phyloP scores from a whole-genome alignment of 2,329 filamentous ascomycete genomes.

The Diplodia seriata region DNA sequence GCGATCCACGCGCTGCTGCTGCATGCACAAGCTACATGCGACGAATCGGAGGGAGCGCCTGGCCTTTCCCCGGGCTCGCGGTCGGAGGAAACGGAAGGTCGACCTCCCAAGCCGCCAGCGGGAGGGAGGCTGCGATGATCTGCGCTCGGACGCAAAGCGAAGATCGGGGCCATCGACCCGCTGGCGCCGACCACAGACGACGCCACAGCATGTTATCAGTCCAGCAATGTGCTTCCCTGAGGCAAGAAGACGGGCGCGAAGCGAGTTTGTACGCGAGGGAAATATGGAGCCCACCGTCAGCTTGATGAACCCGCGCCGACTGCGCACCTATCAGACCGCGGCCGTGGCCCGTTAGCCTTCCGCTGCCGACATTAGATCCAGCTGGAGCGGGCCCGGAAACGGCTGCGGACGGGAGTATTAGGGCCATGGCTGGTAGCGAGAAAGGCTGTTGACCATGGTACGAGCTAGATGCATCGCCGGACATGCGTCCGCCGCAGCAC shows the following conservation, averaged over 20 bases:
- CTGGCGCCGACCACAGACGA: constrained; percentile 4
- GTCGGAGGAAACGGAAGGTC: constrained; percentile 9
- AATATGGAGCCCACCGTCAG: constrained; percentile 12
- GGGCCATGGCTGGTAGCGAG: not conserved
- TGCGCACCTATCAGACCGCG: constrained; percentile 5
- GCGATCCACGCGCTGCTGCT: not conserved
- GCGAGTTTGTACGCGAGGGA: not conserved
- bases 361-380: not conserved
- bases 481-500: constrained; percentile 6
- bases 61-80: not conserved
- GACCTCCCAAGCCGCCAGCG: not conserved
- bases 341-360: constrained; percentile 12
- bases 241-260: not conserved
- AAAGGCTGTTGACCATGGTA: constrained; percentile 4
- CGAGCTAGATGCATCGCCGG: constrained; percentile 7
- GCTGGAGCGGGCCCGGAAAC: constrained; percentile 16
- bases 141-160: constrained; percentile 7
- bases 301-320: constrained; percentile 1
- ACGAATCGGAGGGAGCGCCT: not conserved
- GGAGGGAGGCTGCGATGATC: constrained; percentile 18
- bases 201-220: not conserved
- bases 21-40: not conserved
- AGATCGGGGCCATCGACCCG: constrained; percentile 14
- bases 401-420: constrained; percentile 15
- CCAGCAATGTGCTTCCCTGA: not conserved